Evolutionary conservation across 2,329 filamentous ascomycete genomes (phyloP).

Genomic region (Botrytis medusae): DNA sequence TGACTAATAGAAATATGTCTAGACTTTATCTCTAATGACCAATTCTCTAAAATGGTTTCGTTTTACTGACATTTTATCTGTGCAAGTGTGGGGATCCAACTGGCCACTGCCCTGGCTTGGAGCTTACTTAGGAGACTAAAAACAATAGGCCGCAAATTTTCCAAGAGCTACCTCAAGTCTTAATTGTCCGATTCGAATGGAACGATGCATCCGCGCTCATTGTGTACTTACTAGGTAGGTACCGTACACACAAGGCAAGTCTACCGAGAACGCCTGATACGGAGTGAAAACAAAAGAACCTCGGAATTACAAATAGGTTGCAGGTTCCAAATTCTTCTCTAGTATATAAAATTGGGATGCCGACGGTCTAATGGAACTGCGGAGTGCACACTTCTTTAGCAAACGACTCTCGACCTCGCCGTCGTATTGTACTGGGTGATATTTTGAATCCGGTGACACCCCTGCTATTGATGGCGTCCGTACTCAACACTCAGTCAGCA

Average conservation of each 20-base stretch:
- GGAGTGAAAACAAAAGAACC: neutral
- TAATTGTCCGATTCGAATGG: neutral
- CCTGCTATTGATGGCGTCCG: neutral
- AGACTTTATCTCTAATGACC: neutral
- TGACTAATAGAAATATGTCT: neutral
- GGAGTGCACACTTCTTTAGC: neutral
- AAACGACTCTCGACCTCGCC: neutral
- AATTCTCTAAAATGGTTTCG: neutral
- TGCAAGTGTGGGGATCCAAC: neutral
- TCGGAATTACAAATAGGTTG: neutral
- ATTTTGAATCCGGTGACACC: constrained; percentile 6
- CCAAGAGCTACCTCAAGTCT: neutral
- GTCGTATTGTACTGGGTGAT: neutral
- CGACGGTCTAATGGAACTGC: neutral
- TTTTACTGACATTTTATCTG: neutral
- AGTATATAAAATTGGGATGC: neutral
- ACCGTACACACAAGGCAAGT: neutral
- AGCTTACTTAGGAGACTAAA: neutral
- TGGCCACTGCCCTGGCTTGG: neutral
- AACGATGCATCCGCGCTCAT: neutral
- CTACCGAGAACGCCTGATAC: neutral
- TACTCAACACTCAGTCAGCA: constrained; percentile 4
- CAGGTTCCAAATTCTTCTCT: neutral
- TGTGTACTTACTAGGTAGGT: neutral
- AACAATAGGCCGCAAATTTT: neutral